A percentile compares a stretch with the other conserved stretches of the same genome.
Evolutionary conservation across 768 basidiomycete species (phyloP).

Genomic region (Psilocybe subaeruginosa): DNA sequence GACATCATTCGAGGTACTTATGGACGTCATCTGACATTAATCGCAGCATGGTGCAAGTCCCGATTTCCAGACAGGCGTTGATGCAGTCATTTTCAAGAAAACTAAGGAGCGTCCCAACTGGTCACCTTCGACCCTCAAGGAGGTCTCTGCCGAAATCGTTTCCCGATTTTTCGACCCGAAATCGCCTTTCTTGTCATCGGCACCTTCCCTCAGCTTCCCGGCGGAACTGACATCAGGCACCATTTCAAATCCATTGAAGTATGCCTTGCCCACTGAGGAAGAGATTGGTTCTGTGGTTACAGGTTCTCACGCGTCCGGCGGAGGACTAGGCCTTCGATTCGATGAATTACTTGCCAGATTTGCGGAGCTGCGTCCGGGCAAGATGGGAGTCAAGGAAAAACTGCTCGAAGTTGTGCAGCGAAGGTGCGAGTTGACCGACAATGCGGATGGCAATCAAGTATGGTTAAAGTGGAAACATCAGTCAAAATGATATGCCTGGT

Average conservation of each 20-base stretch:
- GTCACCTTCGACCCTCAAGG: constrained; percentile 65
- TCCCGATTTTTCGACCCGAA: constrained; percentile 67
- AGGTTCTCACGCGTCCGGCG: constrained; percentile 65
- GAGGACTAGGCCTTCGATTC: constrained; percentile 59
- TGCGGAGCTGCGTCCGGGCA: constrained; percentile 47
- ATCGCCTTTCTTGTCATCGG: constrained; percentile 49
- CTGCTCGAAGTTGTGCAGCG: constrained; percentile 75
- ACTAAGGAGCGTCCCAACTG: constrained; percentile 61
- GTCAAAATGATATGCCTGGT: constrained; percentile 19
- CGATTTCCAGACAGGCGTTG: constrained; percentile 87
- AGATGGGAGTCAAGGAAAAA: constrained; percentile 74
- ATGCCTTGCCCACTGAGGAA: constrained; percentile 76
- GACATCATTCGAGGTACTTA: constrained; percentile 17
- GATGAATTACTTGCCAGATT: constrained; percentile 68
- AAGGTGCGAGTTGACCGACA: constrained; percentile 62
- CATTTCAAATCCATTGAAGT: constrained; percentile 36
- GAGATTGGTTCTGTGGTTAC: constrained; percentile 70
- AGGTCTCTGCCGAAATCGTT: constrained; percentile 62
- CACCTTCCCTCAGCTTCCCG: constrained; percentile 48
- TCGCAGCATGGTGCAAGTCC: constrained; percentile 71
- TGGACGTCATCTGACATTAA: constrained; percentile 17
- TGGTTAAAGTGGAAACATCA: constrained; percentile 64
- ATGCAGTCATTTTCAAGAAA: constrained; percentile 57
- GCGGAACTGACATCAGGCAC: constrained; percentile 30
- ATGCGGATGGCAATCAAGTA: constrained; percentile 59